Conservation (phyloP, 2,329 filamentous ascomycete species). For the Trichoderma lentiforme region DNA sequence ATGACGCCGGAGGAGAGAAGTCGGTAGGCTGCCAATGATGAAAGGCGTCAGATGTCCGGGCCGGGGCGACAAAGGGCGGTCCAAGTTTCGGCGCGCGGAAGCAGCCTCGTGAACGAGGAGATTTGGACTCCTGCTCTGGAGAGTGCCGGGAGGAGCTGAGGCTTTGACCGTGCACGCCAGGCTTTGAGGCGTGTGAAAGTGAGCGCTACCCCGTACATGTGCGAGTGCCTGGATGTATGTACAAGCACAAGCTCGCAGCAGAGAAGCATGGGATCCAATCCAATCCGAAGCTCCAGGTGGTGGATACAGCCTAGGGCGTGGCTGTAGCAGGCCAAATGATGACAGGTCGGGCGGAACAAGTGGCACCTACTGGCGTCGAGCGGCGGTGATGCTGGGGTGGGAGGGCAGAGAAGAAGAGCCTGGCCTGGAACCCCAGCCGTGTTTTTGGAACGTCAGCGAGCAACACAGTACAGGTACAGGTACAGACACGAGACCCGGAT, state of each 20-base stretch:
- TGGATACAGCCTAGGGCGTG: constrained; percentile 16
- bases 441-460: not conserved
- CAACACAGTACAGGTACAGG: not conserved
- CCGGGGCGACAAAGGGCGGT: constrained; percentile 10
- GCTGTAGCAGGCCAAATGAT: constrained; percentile 20
- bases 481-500: not conserved
- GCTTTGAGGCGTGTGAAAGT: constrained; percentile 10
- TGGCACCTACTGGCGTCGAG: constrained; percentile 20
- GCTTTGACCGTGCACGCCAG: constrained; percentile 13
- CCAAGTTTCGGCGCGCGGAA: constrained; percentile 16
- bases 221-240: not conserved
- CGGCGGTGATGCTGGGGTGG: constrained; percentile 16
- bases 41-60: constrained; percentile 12
- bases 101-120: constrained; percentile 18
- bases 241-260: not conserved
- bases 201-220: constrained; percentile 13
- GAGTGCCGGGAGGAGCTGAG: constrained; percentile 11
- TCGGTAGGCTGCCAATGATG: constrained; percentile 9
- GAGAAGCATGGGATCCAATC: not conserved
- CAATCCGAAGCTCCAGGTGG: not conserved
- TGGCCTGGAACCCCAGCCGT: not conserved
- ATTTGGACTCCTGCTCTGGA: not conserved
- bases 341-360: constrained; percentile 20
- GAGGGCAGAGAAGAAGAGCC: not conserved
- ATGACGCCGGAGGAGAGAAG: not conserved